phyloP scores from a whole-genome alignment of 352 stramenopile genomes.

The Globisporangium rhizosaccharum region DNA sequence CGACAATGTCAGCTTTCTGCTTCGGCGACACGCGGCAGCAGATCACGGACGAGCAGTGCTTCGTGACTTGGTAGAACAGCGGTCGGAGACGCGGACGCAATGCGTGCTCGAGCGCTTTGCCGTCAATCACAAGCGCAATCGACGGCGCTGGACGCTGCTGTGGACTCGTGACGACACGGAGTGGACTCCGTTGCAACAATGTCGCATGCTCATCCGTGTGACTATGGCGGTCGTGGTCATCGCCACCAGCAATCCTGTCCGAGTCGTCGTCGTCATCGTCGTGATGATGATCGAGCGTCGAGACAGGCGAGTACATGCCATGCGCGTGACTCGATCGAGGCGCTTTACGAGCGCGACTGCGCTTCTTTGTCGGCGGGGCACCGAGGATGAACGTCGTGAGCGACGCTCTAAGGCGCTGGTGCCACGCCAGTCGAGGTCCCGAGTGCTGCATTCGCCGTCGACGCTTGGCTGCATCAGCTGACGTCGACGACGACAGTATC shows the following conservation, averaged over 20 bases:
- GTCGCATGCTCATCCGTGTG: too few relatives aligned
- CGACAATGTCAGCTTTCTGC: slow-evolving; percentile 83
- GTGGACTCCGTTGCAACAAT: slow-evolving; percentile 4
- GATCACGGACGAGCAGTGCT: slow-evolving; percentile 75
- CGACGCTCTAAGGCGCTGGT: slow-evolving; percentile 2
- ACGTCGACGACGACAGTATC: slow-evolving; percentile 2
- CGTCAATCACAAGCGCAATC: slow-evolving; percentile 92
- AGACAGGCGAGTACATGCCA: slow-evolving; percentile 12
- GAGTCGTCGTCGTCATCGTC: slow-evolving; percentile 5
- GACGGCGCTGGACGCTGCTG: neutral
- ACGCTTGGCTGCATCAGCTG: neutral
- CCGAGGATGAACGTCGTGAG: slow-evolving; percentile 8
- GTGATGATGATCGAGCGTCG: slow-evolving; percentile 7
- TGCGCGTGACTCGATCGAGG: neutral
- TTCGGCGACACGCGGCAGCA: slow-evolving; percentile 86
- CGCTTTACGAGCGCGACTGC: slow-evolving; percentile 1
- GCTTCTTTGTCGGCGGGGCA: slow-evolving; percentile 6
- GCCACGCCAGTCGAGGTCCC: slow-evolving; percentile 1
- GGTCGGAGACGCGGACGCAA: slow-evolving; percentile 38
- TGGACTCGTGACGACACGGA: neutral
- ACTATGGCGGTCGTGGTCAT: neutral
- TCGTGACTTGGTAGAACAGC: slow-evolving; percentile 70
- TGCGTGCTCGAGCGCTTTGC: slow-evolving; percentile 80
- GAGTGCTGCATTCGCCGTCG: slow-evolving; percentile 1
- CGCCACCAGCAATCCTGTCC: neutral